A percentile compares a stretch with the other conserved stretches of the same genome.
Conservation (phyloP, 192 early-diverging fungal genomes). For the Ambispora gerdemannii region DNA sequence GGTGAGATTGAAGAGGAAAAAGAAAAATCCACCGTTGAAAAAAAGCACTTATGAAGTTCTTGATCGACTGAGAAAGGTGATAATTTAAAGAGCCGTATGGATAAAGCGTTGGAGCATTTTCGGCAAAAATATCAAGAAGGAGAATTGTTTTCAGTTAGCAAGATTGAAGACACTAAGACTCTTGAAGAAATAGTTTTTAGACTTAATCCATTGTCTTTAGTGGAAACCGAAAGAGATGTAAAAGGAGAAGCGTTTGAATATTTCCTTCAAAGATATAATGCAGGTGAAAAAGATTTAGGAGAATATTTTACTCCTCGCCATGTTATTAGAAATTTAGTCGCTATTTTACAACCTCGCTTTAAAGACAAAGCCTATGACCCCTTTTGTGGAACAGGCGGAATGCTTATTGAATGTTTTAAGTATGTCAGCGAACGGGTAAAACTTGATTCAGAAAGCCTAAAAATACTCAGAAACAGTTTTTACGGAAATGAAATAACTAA, state of each 20-base stretch:
- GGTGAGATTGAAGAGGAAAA: not conserved
- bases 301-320: not conserved
- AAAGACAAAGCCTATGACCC: slow-evolving; percentile 7
- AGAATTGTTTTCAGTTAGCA: not conserved
- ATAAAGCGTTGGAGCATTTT: not conserved
- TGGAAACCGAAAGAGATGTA: not conserved
- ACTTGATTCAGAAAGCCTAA: not conserved
- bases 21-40: not conserved
- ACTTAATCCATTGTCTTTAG: not conserved
- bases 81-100: not conserved
- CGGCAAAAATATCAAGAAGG: not conserved
- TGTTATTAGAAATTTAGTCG: not conserved
- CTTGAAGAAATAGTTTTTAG: not conserved
- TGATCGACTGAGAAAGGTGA: not conserved
- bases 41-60: slow-evolving; percentile 1
- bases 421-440: not conserved
- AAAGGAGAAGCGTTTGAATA: not conserved
- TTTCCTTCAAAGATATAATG: not conserved
- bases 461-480: not conserved
- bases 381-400: slow-evolving; percentile 1
- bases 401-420: slow-evolving; percentile 3
- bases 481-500: not conserved
- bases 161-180: not conserved
- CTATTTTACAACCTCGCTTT: not conserved
- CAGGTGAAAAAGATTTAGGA: not conserved